Evolutionary conservation across 2,329 filamentous ascomycete species (phyloP).

Genomic region (Hypomyces rosellus): DNA sequence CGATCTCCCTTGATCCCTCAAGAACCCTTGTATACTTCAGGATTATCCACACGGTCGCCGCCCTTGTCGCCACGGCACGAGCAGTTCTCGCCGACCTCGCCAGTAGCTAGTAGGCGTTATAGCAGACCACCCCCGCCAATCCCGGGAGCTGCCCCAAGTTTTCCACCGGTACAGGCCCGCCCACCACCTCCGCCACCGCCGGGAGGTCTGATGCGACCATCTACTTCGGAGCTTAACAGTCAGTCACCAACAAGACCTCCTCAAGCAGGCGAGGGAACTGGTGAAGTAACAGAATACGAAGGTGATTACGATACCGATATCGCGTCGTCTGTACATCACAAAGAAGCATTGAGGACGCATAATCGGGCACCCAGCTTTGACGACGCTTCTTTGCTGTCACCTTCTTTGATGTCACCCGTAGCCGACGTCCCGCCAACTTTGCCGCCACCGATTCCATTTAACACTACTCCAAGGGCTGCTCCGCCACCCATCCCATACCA

Average conservation of each 20-base stretch:
- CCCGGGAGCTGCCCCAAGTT: constrained; percentile 45
- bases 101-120: constrained; percentile 44
- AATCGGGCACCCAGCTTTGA: constrained; percentile 71
- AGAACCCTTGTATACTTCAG: constrained; percentile 21
- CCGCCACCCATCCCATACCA: constrained; percentile 62
- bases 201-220: constrained; percentile 47
- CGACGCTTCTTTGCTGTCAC: constrained; percentile 57
- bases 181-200: constrained; percentile 64
- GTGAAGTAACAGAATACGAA: constrained; percentile 87
- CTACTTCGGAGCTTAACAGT: constrained; percentile 49
- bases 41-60: constrained; percentile 26
- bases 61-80: constrained; percentile 31
- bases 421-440: constrained; percentile 38
- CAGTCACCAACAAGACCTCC: constrained; percentile 36
- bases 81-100: constrained; percentile 39
- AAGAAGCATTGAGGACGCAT: constrained; percentile 84
- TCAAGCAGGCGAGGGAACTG: constrained; percentile 55
- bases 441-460: constrained; percentile 51
- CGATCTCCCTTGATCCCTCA: constrained; percentile 39
- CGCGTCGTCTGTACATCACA: constrained; percentile 85
- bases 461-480: constrained; percentile 49
- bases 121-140: constrained; percentile 57
- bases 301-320: constrained; percentile 98
- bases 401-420: constrained; percentile 30
- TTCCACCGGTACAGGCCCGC: constrained; percentile 46